phyloP scores from a whole-genome alignment of 2,329 filamentous ascomycete genomes.

The Orbilia quercus region DNA sequence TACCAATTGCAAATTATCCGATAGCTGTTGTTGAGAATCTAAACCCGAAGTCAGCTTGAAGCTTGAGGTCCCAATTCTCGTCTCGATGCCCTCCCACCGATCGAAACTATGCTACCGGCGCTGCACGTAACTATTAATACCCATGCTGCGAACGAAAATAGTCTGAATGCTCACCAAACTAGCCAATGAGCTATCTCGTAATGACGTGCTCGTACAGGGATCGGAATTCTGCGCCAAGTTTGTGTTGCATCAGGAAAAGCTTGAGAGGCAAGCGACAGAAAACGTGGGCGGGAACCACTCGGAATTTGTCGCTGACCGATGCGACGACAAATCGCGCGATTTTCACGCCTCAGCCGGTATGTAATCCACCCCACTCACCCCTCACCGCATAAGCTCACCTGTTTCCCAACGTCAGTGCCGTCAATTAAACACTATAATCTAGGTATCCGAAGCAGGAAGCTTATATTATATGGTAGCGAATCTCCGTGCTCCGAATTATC shows the following conservation, averaged over 20 bases:
- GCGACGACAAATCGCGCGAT: conserved; percentile 12
- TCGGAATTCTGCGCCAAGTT: background rate
- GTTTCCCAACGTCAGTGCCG: too few species aligned
- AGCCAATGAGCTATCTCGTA: background rate
- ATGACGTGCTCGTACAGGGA: conserved; percentile 4
- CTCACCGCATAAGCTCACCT: background rate
- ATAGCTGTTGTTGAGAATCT: too few species aligned
- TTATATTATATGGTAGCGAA: too few species aligned
- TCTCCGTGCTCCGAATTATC: background rate
- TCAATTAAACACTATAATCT: too few species aligned
- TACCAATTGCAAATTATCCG: too few species aligned
- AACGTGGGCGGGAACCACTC: conserved; percentile 6
- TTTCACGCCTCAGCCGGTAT: background rate
- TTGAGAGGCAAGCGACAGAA: background rate
- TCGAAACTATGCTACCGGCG: too few species aligned
- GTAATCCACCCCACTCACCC: background rate
- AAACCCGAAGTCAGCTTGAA: too few species aligned
- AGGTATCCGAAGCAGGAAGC: too few species aligned
- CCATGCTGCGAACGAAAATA: background rate
- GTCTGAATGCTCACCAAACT: background rate
- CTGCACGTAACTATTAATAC: too few species aligned
- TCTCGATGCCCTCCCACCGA: too few species aligned
- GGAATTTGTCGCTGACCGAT: conserved; percentile 5
- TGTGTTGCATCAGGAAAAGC: conserved; percentile 2
- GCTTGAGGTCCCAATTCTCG: too few species aligned